These are phyloP conservation scores for Neurospora tetraspora DNA, from an alignment of 495 filamentous ascomycete genomes.

Conservation along the genomic window DNA sequence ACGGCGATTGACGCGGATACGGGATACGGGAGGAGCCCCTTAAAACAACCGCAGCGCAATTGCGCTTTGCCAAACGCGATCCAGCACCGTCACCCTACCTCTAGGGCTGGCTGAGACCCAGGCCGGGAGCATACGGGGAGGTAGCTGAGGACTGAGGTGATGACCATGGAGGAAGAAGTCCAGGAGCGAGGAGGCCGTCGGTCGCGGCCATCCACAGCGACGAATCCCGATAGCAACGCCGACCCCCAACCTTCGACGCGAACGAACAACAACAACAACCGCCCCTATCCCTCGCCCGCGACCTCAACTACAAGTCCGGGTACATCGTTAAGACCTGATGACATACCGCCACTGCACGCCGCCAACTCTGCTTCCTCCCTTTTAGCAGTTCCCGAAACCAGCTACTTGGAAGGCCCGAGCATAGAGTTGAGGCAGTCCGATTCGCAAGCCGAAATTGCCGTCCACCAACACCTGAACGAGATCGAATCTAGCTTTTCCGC, in stretches of 20 bases:
- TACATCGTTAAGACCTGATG: conserved; percentile 11
- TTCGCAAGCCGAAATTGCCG: conserved; percentile 35
- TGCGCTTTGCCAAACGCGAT: neutral
- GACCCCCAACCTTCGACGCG: neutral
- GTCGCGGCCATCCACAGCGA: neutral
- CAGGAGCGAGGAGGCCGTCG: neutral
- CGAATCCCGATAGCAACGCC: neutral
- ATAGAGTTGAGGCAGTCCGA: conserved; percentile 29
- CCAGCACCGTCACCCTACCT: neutral
- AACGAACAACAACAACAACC: conserved; percentile 4
- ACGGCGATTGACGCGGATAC: neutral
- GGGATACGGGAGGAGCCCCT: neutral
- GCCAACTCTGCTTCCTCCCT: neutral
- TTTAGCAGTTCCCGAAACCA: conserved; percentile 23
- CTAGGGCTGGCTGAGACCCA: neutral
- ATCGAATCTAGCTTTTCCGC: conserved; percentile 79
- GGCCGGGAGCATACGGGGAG: neutral
- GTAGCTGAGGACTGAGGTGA: neutral
- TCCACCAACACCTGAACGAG: conserved; percentile 59
- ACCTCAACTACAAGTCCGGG: conserved; percentile 3
- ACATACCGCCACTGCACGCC: conserved; percentile 17
- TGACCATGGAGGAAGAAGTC: neutral
- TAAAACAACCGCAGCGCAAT: neutral
- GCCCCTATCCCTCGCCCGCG: conserved; percentile 3
- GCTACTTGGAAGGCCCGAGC: conserved; percentile 33